These are phyloP conservation scores for Luffa aegyptiaca DNA, from an alignment of 306 rosid genomes.

Conservation along the genomic window DNA sequence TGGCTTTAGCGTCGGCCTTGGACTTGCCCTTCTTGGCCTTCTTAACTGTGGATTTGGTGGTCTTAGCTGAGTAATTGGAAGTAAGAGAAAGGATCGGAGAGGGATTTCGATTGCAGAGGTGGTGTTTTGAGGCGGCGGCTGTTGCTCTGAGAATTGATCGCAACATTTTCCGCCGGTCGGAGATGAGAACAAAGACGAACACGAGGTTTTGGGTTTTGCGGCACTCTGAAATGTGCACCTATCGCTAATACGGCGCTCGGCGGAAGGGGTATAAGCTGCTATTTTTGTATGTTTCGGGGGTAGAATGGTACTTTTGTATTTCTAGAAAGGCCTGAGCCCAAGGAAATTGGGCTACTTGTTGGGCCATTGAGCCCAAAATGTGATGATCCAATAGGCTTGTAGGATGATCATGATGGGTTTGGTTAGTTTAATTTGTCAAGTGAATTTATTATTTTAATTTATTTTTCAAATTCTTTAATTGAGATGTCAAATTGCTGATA, in stretches of 20 bases:
- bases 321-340: neutral
- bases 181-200: neutral
- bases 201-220: slow-evolving; percentile 29
- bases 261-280: neutral
- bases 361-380: neutral
- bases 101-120: slow-evolving; percentile 16
- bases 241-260: neutral
- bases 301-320: neutral
- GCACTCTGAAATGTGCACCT: neutral
- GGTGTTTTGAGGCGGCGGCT: slow-evolving; percentile 22
- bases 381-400: neutral
- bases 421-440: neutral
- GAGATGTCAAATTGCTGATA: too few species aligned
- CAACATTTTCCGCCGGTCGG: slow-evolving; percentile 31
- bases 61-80: slow-evolving; percentile 34
- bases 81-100: slow-evolving; percentile 13
- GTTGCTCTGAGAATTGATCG: slow-evolving; percentile 36
- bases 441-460: neutral
- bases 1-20: slow-evolving; percentile 30
- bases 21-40: slow-evolving; percentile 20
- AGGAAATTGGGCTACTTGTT: neutral
- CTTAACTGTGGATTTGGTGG: slow-evolving; percentile 17
- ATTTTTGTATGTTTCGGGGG: neutral
- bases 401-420: neutral
- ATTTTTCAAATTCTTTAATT: too few species aligned